A percentile compares a stretch with the other conserved stretches of the same genome.
phyloP scores from a whole-genome alignment of 345 rosid genomes.

The Citrus trifoliata region DNA sequence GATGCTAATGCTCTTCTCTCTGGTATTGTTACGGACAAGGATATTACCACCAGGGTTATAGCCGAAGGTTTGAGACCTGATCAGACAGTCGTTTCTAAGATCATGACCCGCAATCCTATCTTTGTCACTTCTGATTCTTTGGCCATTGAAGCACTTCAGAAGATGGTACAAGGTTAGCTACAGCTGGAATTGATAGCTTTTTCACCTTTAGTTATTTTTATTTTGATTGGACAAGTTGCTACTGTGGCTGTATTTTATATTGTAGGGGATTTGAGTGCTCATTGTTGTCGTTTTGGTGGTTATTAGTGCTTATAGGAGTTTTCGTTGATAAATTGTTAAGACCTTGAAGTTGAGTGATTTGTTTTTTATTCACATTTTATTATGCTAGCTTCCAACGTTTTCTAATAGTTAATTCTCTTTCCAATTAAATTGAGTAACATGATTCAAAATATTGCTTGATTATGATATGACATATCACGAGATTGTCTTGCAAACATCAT shows the following conservation, averaged over 20 bases:
- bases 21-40: constrained; percentile 93
- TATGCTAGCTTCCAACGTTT: neutral
- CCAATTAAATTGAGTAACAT: neutral
- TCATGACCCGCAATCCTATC: constrained; percentile 92
- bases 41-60: constrained; percentile 76
- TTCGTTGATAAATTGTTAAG: neutral
- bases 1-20: constrained; percentile 90
- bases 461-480: neutral
- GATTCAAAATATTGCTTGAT: neutral
- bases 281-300: neutral
- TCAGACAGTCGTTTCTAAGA: constrained; percentile 79
- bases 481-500: neutral
- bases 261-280: neutral
- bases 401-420: neutral
- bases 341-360: too few relatives aligned
- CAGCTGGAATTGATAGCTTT: neutral
- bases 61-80: constrained; percentile 95
- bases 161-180: constrained; percentile 86
- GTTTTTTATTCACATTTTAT: neutral
- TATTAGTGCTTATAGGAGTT: neutral
- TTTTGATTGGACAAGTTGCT: too few relatives aligned
- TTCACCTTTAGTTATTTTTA: too few relatives aligned
- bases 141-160: constrained; percentile 95
- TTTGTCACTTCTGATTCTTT: constrained; percentile 81
- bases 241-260: neutral